Base-by-base conservation (phyloP, 169 alveolate genomes). In the Amoebophrya sp. region DNA sequence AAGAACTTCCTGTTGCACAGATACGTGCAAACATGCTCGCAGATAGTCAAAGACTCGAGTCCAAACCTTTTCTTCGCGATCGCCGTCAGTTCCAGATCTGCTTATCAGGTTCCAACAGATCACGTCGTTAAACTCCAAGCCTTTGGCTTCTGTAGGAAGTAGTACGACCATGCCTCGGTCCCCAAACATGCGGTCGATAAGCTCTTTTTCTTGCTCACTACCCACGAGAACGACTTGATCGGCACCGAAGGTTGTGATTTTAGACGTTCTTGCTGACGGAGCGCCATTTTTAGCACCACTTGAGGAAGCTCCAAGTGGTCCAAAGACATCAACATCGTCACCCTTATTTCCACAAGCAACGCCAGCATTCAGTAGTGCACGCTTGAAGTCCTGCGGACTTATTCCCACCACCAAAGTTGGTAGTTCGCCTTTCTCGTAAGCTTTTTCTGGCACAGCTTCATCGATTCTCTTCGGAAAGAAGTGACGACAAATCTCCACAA, bases 161-260 rank as follows among this genome's bases (percentile, higher is more conserved):
- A 65, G 26, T 6, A 65, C 83, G 33, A 65, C 83, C 39, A 65
- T 65, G 33, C 83, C 83, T 29, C 83, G 83, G 26, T 65, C 83
- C 2, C 83, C 83, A 36, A 65, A 36, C 83, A 65, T 1, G 33
- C 2, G 36, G 26, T 65, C 83, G 33, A 65, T 36, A 10, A 12
- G 26, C 3, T 26, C 2, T 26, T 65, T 65, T 10, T 6, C 83
- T 18, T 65, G 38, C 2, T 65, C 83, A 6, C 2, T 26, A 10
- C 83, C 83, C 3, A 65, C 83, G 0, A 65, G 26, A 6, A 65
- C 83, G 33, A 65, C 83, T 36, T 65, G 83, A 26, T 65, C 83
- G 38, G 83, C 83, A 36, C 83, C 83, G 83, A 65, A 65, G 33
- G 83, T 65, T 29, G 83, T 65, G 83, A 65, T 65, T 18, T 47